Evolutionary conservation across 208 protist species (phyloP).

Genomic region (Leishmania mexicana): DNA sequence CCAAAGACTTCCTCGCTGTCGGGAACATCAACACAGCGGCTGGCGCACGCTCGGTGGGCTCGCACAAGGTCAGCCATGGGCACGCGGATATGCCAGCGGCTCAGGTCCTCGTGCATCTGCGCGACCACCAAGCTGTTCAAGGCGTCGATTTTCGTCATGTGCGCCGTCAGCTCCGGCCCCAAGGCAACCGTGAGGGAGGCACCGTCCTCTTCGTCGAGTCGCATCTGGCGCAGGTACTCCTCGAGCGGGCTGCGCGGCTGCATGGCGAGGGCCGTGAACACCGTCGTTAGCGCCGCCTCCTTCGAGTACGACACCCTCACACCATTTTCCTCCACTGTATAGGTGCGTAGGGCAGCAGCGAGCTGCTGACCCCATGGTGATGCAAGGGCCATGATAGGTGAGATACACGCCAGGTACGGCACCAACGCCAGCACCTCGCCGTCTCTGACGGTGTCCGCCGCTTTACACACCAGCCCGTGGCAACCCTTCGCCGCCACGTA

Average conservation of each 20-base stretch:
- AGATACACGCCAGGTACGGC: conserved; percentile 52
- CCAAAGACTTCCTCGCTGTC: conserved; percentile 62
- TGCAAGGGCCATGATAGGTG: conserved; percentile 54
- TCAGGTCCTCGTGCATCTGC: conserved; percentile 26
- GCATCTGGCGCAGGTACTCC: conserved; percentile 55
- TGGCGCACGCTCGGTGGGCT: conserved; percentile 63
- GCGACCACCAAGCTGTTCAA: conserved; percentile 34
- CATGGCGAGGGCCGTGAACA: conserved; percentile 63
- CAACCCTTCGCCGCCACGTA: conserved; percentile 39
- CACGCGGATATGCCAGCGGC: conserved; percentile 24
- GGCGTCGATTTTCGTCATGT: conserved; percentile 35
- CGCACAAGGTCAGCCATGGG: conserved; percentile 31
- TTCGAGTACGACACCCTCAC: conserved; percentile 54
- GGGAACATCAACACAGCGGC: conserved; percentile 74
- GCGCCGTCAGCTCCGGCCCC: conserved; percentile 15
- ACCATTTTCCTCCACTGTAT: conserved; percentile 31
- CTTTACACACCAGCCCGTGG: conserved; percentile 48
- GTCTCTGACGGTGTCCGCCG: conserved; percentile 25
- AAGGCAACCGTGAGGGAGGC: conserved; percentile 18
- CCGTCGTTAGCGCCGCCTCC: conserved; percentile 55
- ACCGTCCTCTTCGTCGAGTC: conserved; percentile 16
- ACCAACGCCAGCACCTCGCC: conserved; percentile 53
- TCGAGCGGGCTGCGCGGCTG: conserved; percentile 34
- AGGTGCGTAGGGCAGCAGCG: conserved; percentile 33
- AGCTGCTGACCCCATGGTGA: conserved; percentile 57